Percentiles rank a stretch among this genome's conserved stretches.
Conservation (phyloP, 2,329 filamentous ascomycete species). For the Penicillium hordei region DNA sequence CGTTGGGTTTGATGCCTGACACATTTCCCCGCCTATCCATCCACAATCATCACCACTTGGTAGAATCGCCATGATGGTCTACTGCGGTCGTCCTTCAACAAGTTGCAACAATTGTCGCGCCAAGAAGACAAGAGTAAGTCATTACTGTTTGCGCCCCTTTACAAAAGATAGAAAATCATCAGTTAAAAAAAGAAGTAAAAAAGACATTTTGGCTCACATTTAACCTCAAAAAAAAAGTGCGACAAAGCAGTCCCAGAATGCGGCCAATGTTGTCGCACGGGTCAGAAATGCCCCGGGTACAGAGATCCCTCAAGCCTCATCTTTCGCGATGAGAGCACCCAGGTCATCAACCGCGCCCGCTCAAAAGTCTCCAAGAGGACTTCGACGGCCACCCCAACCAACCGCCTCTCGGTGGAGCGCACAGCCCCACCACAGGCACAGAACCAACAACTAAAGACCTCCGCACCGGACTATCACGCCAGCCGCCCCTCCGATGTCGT, state of each 20-base stretch:
- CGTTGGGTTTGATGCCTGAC: background rate
- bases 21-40: background rate
- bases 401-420: background rate
- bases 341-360: background rate
- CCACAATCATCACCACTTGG: background rate
- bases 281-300: background rate
- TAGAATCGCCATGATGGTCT: background rate
- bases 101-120: background rate
- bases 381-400: background rate
- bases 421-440: background rate
- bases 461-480: background rate
- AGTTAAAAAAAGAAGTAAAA: background rate
- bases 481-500: background rate
- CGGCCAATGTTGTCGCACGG: background rate
- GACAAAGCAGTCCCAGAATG: background rate
- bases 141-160: background rate
- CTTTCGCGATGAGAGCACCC: background rate
- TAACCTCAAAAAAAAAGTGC: background rate
- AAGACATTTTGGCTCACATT: background rate
- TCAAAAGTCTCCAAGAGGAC: background rate
- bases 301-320: background rate
- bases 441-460: background rate
- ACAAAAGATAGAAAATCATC: background rate
- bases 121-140: background rate
- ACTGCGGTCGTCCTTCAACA: background rate